Evolutionary conservation across 2,329 filamentous ascomycete species (phyloP).

Genomic region (Tympanopsis confertula): DNA sequence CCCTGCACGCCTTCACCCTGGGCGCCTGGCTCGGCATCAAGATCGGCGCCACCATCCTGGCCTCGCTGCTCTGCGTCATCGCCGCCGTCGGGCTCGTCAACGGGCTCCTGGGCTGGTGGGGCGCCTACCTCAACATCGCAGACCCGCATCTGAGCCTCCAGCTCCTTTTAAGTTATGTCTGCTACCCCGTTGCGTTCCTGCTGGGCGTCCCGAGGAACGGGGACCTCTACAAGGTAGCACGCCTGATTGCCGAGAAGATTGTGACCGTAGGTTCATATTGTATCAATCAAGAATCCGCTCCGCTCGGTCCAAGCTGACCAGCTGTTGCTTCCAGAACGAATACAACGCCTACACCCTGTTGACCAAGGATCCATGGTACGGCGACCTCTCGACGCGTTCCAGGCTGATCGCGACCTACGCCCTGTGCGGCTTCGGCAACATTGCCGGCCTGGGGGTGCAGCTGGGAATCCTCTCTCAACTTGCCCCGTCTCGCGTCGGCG

Average conservation of each 20-base stretch:
- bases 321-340: conserved; percentile 1
- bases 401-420: conserved; percentile 37
- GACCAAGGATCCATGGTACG: conserved; percentile 3
- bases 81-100: conserved; percentile 57
- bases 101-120: conserved; percentile 63
- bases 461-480: conserved; percentile 39
- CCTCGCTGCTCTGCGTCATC: conserved; percentile 64
- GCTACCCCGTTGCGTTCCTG: conserved; percentile 61
- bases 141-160: conserved; percentile 56
- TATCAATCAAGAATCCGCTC: no score
- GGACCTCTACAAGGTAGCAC: background rate
- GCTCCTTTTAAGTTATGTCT: conserved; percentile 59
- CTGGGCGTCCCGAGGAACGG: conserved; percentile 42
- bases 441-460: conserved; percentile 37
- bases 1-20: conserved; percentile 61
- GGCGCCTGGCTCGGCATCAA: conserved; percentile 67
- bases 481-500: conserved; percentile 32
- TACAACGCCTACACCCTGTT: background rate
- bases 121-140: conserved; percentile 55
- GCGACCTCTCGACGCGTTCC: conserved; percentile 28
- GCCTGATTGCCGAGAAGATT: background rate
- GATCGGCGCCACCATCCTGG: conserved; percentile 63
- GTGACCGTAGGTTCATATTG: background rate
- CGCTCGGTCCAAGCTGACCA: background rate
- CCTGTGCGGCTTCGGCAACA: conserved; percentile 39